Evolutionary conservation across 2,329 filamentous ascomycete species (phyloP), one percentile per base, ranked within the genome.

Genomic region (Fusarium euwallaceae): DNA sequence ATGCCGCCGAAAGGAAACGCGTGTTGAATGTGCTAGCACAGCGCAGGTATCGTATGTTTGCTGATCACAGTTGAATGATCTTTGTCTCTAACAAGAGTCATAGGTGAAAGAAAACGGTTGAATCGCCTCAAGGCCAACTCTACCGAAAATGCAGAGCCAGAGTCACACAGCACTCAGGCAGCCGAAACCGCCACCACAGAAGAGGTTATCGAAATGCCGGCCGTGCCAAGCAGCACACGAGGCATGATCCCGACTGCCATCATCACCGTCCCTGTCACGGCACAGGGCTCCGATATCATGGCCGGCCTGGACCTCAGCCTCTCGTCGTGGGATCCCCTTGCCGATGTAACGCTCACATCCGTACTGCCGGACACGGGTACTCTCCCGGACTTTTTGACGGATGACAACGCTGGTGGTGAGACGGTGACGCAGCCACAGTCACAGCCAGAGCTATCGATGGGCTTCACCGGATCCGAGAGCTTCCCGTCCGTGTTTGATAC

Each of bases 1-100:
- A 90, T 79, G 86, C 88, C 2, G 81, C 84, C 4, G 88, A 90
- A 78, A 82, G 88, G 24, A 90, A 89, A 77, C 82, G 88, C 12
- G 82, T 89, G 1, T 72, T 90, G 24, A 89, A 89, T 64, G 86
- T 90, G 11, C 78, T 90, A 39, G 88, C 88, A 1, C 88, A 90
- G 70, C 83, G 88, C 55, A 82, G 88, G 81, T 90, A 90, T 65
- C 82, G 87, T 88, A 73, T 76, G 78, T 69, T 11, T 27, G 1
- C 17, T 14, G 14, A 20, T 17, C 17, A 32, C 6, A 32, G 11
- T 7, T 5, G 6, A 20, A 53, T 53, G 17, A 6, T 17, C 16
- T 20, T 24, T 43, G 12, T 7, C 45, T 37, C 60, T 76, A 7
- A 79, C 61, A 10, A 51, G 34, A 14, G 2, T 39, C 14, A 27